Evolutionary conservation across 2,329 filamentous ascomycete species (phyloP).

Genomic region (Sclerotinia borealis): DNA sequence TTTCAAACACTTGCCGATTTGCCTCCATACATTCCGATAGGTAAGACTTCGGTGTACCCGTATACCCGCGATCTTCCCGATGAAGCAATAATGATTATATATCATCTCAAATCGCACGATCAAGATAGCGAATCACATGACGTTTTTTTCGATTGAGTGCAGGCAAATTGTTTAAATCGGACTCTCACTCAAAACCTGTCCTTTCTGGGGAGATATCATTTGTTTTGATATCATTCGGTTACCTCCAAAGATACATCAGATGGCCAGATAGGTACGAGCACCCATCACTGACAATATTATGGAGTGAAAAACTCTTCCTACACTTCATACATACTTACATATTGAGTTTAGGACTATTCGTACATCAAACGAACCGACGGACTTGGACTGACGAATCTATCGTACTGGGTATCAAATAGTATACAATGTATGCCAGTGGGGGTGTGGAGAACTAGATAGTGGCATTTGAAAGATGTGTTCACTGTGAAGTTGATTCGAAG

Average conservation of each 20-base stretch:
- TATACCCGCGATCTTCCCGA: not conserved
- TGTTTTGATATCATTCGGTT: not conserved
- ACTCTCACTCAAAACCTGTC: not conserved
- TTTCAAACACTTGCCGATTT: not conserved
- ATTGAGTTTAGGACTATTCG: not conserved
- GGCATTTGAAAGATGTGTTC: too few species aligned
- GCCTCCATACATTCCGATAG: not conserved
- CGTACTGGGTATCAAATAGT: not conserved
- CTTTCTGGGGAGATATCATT: not conserved
- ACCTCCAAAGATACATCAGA: not conserved
- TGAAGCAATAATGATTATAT: not conserved
- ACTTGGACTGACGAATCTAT: not conserved
- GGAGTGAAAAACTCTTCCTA: too few species aligned
- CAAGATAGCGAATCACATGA: too few species aligned
- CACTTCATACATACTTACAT: too few species aligned
- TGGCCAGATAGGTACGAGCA: not conserved
- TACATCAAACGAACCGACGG: not conserved
- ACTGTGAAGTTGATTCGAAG: not conserved
- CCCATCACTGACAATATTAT: too few species aligned
- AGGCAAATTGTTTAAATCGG: not conserved
- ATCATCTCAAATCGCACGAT: not conserved
- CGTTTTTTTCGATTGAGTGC: not conserved
- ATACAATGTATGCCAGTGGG: not conserved
- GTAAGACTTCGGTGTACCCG: not conserved
- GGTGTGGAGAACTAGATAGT: not conserved